Base-by-base conservation (phyloP, 176 grass and related monocot species). In the Paspalum notatum region DNA sequence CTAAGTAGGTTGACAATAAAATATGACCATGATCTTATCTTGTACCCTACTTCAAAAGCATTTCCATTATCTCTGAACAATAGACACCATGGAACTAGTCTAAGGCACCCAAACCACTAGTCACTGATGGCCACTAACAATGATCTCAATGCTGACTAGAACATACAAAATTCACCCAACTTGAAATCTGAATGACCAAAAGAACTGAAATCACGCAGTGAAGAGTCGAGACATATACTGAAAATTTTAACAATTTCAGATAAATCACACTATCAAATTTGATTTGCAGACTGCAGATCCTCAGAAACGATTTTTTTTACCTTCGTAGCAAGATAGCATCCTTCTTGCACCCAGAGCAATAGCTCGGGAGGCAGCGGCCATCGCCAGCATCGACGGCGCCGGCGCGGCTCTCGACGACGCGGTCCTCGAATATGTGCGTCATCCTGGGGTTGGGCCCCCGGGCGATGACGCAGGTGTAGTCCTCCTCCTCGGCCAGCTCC, bases 401-500 rank as follows among this genome's bases (percentile, higher is more conserved):
- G 49, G 48, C 74, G 25, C 27, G 47, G 80, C 90, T 92, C 80
- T 84, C 90, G 24, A 93, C 68, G 77, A 93, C 75, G 49, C 76
- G 82, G 71, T 89, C 88, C 60, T 89, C 91, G 56, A 93, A 89
- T 68, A 93, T 93, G 80, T 93, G 91, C 5, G 77, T 93, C 68
- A 82, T 93, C 80, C 39, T 89, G 22, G 91, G 87, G 52, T 87
- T 89, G 9, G 91, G 77, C 15, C 91, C 87, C 13, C 85, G 72
- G 18, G 84, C 74, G 58, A 93, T 93, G 84, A 93, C 80, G 69
- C 91, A 89, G 65, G 91, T 93, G 83, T 93, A 93, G 51, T 92
- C 87, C 70, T 92, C 87, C 70, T 92, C 90, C 70, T 81, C 87
- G 24, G 87, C 81, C 18, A 86, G 84, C 76, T 92, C 63, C 39